Percentiles rank a stretch among this genome's conserved stretches.
phyloP scores from a whole-genome alignment of 805 yeast species.

The Osmozyma mogii region DNA sequence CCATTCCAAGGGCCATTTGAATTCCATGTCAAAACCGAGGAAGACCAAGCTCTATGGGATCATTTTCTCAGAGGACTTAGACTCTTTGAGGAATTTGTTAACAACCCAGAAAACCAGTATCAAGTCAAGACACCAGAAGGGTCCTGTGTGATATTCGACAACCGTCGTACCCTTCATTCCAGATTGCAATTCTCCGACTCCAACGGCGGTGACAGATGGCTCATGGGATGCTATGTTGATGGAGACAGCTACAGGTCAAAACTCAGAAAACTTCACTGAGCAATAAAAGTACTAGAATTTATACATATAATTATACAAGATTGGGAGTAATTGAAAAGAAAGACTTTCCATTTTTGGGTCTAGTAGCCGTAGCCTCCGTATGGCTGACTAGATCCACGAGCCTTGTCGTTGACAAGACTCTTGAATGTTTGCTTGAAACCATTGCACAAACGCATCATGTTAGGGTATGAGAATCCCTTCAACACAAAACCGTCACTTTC shows the following conservation, averaged over 20 bases:
- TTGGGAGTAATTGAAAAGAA: no score
- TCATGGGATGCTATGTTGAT: constrained; percentile 71
- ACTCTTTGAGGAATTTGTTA: constrained; percentile 52
- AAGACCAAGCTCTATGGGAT: constrained; percentile 27
- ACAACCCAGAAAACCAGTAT: constrained; percentile 45
- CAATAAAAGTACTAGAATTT: no score
- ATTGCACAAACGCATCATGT: constrained; percentile 79
- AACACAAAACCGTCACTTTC: constrained; percentile 80
- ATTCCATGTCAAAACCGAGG: constrained; percentile 37
- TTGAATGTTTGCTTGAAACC: constrained; percentile 77
- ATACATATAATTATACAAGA: no score
- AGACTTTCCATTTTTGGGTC: no score
- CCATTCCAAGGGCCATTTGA: constrained; percentile 80
- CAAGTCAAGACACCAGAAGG: constrained; percentile 48
- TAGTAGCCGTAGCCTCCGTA: no score
- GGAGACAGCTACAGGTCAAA: constrained; percentile 64
- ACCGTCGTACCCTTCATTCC: constrained; percentile 64
- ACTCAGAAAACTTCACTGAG: constrained; percentile 13
- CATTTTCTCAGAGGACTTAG: constrained; percentile 53
- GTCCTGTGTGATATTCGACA: constrained; percentile 60
- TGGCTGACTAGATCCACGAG: no score
- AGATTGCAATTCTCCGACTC: constrained; percentile 36
- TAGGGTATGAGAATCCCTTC: constrained; percentile 78
- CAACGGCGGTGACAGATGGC: constrained; percentile 52
- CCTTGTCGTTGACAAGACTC: constrained; percentile 21